Percentiles rank a stretch among this genome's conserved stretches.
Conservation (phyloP, 805 yeast species). For the Starmerella bombi region DNA sequence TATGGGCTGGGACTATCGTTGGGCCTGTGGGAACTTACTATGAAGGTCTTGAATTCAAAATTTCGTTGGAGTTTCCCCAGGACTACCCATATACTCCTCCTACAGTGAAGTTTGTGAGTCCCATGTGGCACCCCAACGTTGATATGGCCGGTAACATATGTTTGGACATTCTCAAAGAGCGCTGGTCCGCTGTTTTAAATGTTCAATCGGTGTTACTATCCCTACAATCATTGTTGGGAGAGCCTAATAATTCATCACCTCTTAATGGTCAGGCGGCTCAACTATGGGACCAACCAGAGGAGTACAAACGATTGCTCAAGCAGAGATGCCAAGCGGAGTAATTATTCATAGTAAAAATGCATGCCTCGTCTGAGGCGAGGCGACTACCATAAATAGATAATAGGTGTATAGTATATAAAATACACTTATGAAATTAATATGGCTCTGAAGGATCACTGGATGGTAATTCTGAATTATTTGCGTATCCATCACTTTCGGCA, state of each 20-base stretch:
- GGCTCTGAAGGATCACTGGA: too few species aligned
- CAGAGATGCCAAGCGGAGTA: constrained; percentile 27
- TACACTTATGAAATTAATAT: too few species aligned
- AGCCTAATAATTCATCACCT: constrained; percentile 48
- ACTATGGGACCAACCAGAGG: constrained; percentile 37
- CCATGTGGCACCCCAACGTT: constrained; percentile 56
- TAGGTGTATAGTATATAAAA: too few species aligned
- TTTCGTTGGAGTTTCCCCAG: constrained; percentile 38
- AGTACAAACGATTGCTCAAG: constrained; percentile 31
- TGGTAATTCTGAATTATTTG: too few species aligned
- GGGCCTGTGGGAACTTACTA: constrained; percentile 49
- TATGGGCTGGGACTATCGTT: constrained; percentile 46
- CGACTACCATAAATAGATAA: too few species aligned
- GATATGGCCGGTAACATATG: constrained; percentile 55
- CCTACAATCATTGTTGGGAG: constrained; percentile 46
- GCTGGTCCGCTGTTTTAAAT: constrained; percentile 53
- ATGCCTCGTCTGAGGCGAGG: too few species aligned
- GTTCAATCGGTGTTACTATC: constrained; percentile 48
- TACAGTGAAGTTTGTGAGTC: constrained; percentile 40
- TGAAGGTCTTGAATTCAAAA: constrained; percentile 40
- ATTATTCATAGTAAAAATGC: too few species aligned
- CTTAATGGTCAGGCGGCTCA: constrained; percentile 46
- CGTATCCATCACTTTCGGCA: too few species aligned
- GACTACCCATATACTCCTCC: constrained; percentile 51
- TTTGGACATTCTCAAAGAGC: constrained; percentile 47